Evolutionary conservation across 495 filamentous ascomycete species (phyloP), one percentile per base, ranked within the genome.

Genomic region (Pseudomonodictys pantanalensis): DNA sequence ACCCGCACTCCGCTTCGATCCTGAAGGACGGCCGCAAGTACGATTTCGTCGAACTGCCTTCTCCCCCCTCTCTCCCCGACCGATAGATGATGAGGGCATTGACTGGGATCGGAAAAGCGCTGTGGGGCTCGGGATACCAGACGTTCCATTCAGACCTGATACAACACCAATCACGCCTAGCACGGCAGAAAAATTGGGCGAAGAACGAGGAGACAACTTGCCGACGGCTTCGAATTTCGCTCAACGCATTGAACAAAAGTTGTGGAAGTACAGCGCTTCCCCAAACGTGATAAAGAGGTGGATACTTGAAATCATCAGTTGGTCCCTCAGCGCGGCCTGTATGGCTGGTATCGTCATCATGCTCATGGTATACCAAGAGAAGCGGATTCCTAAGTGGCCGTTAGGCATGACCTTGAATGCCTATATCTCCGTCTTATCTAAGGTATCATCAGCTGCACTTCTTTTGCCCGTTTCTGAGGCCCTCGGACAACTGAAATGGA

Each of bases 401-500:
- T 44, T 60, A 11, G 57, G 51, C 5, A 17, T 65, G 4, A 65
- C 56, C 0, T 24, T 66, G 32, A 66, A 66, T 28, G 32, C 63
- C 0, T 56, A 56, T 41, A 62, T 66, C 20, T 56, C 63, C 10
- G 45, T 66, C 15, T 43, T 66, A 15, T 56, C 63, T 3, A 58
- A 41, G 23, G 24, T 66, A 20, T 58, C 52, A n/a, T 58, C 46
- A 7, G 57, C 58, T 24, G 44, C 64, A 8, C 64, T 66, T 18
- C 39, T 62, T 47, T 18, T 62, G 10, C 64, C 64, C 6, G 38
- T 41, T 2, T 57, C 58, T 1, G 58, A 66, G 26, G 64, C 64
- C 12, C 38, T 66, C 4, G 64, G 64, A 0, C 64, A 66, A 39
- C 25, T 66, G 29, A 66, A 66, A 33, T 66, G 64, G 64, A 62